Evolutionary conservation across 2,329 filamentous ascomycete species (phyloP).

Genomic region (Acrodontium crateriforme): DNA sequence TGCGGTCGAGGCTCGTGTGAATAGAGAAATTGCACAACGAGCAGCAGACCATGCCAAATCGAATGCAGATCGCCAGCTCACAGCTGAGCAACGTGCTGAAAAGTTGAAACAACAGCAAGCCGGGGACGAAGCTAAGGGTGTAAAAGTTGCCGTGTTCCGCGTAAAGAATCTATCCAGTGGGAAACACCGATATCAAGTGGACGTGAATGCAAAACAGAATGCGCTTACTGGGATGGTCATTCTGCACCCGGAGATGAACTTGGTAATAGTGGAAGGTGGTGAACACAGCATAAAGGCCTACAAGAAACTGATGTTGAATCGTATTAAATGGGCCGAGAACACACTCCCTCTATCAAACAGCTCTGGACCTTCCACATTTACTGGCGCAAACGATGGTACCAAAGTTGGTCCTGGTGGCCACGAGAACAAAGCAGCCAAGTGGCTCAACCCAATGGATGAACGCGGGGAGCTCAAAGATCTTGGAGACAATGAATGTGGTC

Average conservation of each 20-base stretch:
- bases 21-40: slow-evolving; percentile 80
- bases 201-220: slow-evolving; percentile 81
- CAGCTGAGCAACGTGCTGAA: slow-evolving; percentile 72
- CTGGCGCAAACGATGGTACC: slow-evolving; percentile 10
- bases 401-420: slow-evolving; percentile 29
- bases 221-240: slow-evolving; percentile 81
- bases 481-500: slow-evolving; percentile 62
- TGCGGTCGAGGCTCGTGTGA: slow-evolving; percentile 87
- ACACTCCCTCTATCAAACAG: slow-evolving; percentile 45
- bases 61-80: slow-evolving; percentile 78
- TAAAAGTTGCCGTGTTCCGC: slow-evolving; percentile 77
- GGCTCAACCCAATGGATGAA: slow-evolving; percentile 69
- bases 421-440: slow-evolving; percentile 48
- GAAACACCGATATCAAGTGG: slow-evolving; percentile 81
- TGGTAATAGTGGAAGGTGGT: slow-evolving; percentile 87
- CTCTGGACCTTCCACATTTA: slow-evolving; percentile 17
- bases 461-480: slow-evolving; percentile 68
- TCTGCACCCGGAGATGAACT: slow-evolving; percentile 74
- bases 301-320: slow-evolving; percentile 84
- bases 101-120: slow-evolving; percentile 75
- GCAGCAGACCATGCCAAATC: slow-evolving; percentile 59
- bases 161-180: slow-evolving; percentile 82
- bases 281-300: slow-evolving; percentile 69
- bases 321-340: slow-evolving; percentile 92
- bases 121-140: slow-evolving; percentile 73